These are phyloP conservation scores for Vicia sativa DNA, from an alignment of 306 rosid species.

Conservation along the genomic window DNA sequence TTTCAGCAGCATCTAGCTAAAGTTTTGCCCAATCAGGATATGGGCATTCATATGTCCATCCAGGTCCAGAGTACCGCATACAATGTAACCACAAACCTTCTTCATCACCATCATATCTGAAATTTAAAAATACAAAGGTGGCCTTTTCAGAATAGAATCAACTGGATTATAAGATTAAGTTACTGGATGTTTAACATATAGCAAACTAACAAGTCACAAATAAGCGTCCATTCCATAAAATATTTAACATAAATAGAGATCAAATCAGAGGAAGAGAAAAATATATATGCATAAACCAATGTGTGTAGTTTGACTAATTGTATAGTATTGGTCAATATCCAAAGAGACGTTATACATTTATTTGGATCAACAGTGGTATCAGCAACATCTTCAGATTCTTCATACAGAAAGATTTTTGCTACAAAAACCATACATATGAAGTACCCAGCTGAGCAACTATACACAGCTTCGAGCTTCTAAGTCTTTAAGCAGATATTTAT, in stretches of 20 bases:
- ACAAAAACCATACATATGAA: not conserved
- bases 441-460: slow-evolving; percentile 7
- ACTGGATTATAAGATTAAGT: slow-evolving; percentile 9
- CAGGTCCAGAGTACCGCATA: slow-evolving; percentile 74
- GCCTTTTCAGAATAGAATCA: slow-evolving; percentile 6
- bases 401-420: slow-evolving; percentile 18
- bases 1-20: slow-evolving; percentile 32
- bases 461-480: slow-evolving; percentile 3
- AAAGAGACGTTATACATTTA: slow-evolving; percentile 9
- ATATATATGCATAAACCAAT: not conserved
- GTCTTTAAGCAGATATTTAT: slow-evolving; percentile 17
- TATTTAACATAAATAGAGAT: slow-evolving; percentile 1
- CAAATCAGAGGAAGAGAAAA: not conserved
- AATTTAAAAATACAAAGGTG: slow-evolving; percentile 31
- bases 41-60: slow-evolving; percentile 84
- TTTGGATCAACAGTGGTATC: slow-evolving; percentile 17
- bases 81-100: slow-evolving; percentile 88
- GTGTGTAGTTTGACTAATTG: not conserved
- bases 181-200: slow-evolving; percentile 16
- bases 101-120: slow-evolving; percentile 69
- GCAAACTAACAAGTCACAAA: slow-evolving; percentile 4
- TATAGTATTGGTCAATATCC: not conserved
- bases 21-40: slow-evolving; percentile 79
- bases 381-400: not conserved
- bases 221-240: not conserved